Conservation (phyloP, 352 stramenopile species). For the Phytophthora melonis region DNA sequence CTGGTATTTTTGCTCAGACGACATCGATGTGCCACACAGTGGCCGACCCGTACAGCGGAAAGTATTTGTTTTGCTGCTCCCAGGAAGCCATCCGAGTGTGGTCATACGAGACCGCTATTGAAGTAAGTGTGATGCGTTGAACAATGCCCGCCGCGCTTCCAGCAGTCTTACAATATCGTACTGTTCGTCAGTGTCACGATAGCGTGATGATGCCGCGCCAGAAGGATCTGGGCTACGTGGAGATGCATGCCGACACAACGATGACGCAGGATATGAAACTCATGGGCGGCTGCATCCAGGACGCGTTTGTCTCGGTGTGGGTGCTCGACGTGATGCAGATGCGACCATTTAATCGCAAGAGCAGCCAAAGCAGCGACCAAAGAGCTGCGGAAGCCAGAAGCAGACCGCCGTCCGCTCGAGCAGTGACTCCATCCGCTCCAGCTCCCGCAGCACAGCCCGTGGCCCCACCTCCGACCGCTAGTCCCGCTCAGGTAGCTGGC, state of each 20-base stretch:
- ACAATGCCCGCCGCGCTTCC: not conserved
- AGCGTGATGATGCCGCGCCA: conserved; percentile 65
- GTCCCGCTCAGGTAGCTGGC: conserved; percentile 6
- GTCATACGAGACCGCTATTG: conserved; percentile 86
- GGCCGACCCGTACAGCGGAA: conserved; percentile 77
- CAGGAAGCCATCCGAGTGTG: conserved; percentile 82
- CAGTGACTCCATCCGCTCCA: conserved; percentile 5
- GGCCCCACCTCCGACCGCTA: not conserved
- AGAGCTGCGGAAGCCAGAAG: conserved; percentile 17
- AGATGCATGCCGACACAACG: conserved; percentile 73
- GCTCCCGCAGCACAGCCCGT: not conserved
- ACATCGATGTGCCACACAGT: conserved; percentile 86
- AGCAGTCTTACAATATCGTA: too few relatives aligned
- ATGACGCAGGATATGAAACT: conserved; percentile 89
- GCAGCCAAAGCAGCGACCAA: conserved; percentile 18
- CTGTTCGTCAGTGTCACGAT: conserved; percentile 68
- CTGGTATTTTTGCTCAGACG: conserved; percentile 47
- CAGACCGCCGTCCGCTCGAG: conserved; percentile 31
- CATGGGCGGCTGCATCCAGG: conserved; percentile 82
- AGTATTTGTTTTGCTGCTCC: conserved; percentile 83
- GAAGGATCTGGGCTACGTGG: conserved; percentile 62
- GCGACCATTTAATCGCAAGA: conserved; percentile 62
- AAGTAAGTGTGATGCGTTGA: conserved; percentile 44
- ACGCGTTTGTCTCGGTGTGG: conserved; percentile 87
- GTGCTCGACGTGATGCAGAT: conserved; percentile 80